Percentiles rank a stretch among this genome's conserved stretches.
Evolutionary conservation across 768 basidiomycete species (phyloP).

Genomic region (Russula emetica): DNA sequence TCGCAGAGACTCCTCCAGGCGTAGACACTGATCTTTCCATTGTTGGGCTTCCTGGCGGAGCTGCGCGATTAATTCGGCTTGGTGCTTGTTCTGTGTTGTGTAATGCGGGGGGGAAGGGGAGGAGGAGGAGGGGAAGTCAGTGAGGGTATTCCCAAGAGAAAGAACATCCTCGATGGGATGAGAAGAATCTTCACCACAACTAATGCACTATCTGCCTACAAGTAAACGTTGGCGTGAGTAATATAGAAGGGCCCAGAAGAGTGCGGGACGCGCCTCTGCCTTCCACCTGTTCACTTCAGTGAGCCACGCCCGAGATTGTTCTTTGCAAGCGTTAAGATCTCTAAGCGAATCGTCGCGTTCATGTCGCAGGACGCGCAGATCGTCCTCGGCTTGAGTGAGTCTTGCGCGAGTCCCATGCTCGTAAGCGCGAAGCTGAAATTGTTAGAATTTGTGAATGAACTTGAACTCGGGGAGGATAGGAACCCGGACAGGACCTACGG

Average conservation of each 20-base stretch:
- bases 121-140: neutral
- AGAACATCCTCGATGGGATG: neutral
- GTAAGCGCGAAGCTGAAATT: slow-evolving; percentile 23
- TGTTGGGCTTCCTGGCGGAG: slow-evolving; percentile 61
- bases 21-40: slow-evolving; percentile 65
- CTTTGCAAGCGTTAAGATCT: slow-evolving; percentile 15
- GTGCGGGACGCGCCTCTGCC: slow-evolving; percentile 26
- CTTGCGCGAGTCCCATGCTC: slow-evolving; percentile 25
- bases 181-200: neutral
- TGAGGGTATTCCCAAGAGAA: neutral
- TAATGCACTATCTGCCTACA: slow-evolving; percentile 15
- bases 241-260: neutral
- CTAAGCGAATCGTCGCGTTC: slow-evolving; percentile 27
- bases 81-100: slow-evolving; percentile 51
- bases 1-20: slow-evolving; percentile 44
- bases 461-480: neutral
- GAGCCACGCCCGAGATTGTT: slow-evolving; percentile 16
- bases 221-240: neutral
- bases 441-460: too few species aligned
- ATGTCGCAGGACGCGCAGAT: slow-evolving; percentile 18
- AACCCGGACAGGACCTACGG: slow-evolving; percentile 32
- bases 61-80: slow-evolving; percentile 55
- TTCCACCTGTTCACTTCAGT: slow-evolving; percentile 27
- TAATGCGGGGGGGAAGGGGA: neutral
- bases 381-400: slow-evolving; percentile 20